These are phyloP conservation scores for Macaranga tanarius DNA, from an alignment of 441 rosid species.

Conservation along the genomic window DNA sequence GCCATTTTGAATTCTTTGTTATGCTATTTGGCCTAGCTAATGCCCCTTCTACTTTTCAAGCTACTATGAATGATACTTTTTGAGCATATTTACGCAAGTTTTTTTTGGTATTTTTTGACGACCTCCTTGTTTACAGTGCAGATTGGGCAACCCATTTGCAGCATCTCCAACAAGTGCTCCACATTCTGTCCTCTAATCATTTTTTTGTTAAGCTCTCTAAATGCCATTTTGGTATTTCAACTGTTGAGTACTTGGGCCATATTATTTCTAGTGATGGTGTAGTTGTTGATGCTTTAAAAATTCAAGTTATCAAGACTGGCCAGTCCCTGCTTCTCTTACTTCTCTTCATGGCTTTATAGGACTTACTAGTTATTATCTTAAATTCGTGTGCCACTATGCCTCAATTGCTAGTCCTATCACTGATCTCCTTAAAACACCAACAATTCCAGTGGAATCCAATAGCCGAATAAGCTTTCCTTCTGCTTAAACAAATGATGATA, in stretches of 20 bases:
- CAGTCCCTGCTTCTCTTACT: background rate
- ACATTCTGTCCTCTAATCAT: rapidly evolving
- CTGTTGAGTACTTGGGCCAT: too few species aligned
- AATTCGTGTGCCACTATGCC: background rate
- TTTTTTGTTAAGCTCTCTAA: background rate
- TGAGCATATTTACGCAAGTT: background rate
- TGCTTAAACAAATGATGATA: background rate
- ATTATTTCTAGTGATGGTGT: background rate
- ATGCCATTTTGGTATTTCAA: too few species aligned
- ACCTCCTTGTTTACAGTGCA: background rate
- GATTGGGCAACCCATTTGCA: background rate
- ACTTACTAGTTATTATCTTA: rapidly evolving
- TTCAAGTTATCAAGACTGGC: background rate
- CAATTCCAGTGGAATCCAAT: background rate
- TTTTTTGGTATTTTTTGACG: too few species aligned
- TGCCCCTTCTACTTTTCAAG: background rate
- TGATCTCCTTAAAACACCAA: background rate
- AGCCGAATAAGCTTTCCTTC: background rate
- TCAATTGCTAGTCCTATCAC: background rate
- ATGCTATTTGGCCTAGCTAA: too few species aligned
- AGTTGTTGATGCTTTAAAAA: rapidly evolving
- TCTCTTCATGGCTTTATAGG: background rate
- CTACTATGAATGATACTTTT: background rate
- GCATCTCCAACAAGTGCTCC: rapidly evolving
- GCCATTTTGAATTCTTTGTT: slow-evolving; percentile 8